Evolutionary conservation across 768 basidiomycete species (phyloP), one percentile per base, ranked within the genome.

Genomic region (Fomitopsis serialis): DNA sequence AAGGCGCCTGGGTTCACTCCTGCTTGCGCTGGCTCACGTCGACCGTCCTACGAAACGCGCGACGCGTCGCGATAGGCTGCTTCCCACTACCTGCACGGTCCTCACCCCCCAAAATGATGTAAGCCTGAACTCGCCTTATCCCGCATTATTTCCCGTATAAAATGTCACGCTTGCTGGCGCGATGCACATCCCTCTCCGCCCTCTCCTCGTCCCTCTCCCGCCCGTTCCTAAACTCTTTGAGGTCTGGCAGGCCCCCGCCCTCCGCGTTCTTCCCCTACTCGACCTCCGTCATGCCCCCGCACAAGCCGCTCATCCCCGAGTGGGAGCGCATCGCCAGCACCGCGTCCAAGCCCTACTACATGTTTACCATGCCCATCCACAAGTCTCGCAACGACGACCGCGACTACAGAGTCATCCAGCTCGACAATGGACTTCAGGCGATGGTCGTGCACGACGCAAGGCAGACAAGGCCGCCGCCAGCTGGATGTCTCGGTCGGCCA

Each of bases 401-500:
- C 54, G 78, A 84, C 15, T 96, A 97, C 67, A 74, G 87, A 47
- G 66, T 94, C 45, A 87, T 99, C 57, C 77, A 77, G 45, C 79
- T 99, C n/a, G 77, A 84, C 7, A 99, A 98, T 64, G 93, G 89
- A 3, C 71, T 99, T n/a, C 85, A 90, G 56, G 93, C 85, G 0
- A 80, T 87, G 58, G 70, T 99, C 23, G 77, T 98, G 13, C 85
- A 85, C 52, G 96, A 99, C 66, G 70, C 80, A 84, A 82, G 57
- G 84, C 95, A 5, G 97, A 99, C 72, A 97, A 95, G 71, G 89
- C 92, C 11, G 92, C 94, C 0, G 97, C 96, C 2, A 91, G 92
- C 64, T 99, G 63, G 91, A 96, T 69, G 93, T 98, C 48, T 86
- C 87, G 34, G 94, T 98, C 2, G 97, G 97, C 3, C 95, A 98